Conservation (phyloP, 2,329 filamentous ascomycete species). For the Rosellinia necatrix region DNA sequence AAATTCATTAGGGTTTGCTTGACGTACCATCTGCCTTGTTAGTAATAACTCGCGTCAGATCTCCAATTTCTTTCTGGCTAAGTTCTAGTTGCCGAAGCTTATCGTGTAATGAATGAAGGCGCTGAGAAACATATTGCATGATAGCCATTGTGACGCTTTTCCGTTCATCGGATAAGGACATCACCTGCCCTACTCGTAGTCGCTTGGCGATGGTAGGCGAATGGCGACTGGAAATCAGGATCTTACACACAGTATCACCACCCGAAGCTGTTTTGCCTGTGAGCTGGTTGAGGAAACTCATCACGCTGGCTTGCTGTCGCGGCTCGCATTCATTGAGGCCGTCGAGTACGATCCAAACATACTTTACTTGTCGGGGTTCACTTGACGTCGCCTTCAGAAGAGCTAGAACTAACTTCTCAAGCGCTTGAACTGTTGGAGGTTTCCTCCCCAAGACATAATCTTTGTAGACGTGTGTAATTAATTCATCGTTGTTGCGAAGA, state of each 20-base stretch:
- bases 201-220: constrained; percentile 25
- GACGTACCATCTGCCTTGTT: constrained; percentile 37
- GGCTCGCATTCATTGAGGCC: constrained; percentile 36
- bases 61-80: constrained; percentile 17
- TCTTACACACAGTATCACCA: constrained; percentile 32
- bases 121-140: constrained; percentile 25
- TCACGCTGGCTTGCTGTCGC: constrained; percentile 20
- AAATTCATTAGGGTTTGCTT: too few species aligned
- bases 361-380: constrained; percentile 11
- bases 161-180: constrained; percentile 39
- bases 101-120: constrained; percentile 6
- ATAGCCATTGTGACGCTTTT: constrained; percentile 29
- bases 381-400: constrained; percentile 23
- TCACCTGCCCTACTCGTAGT: constrained; percentile 23
- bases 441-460: constrained; percentile 29
- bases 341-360: constrained; percentile 39
- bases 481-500: constrained; percentile 1
- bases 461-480: constrained; percentile 23
- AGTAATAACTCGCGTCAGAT: constrained; percentile 27
- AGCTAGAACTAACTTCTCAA: constrained; percentile 34
- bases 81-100: constrained; percentile 29
- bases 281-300: constrained; percentile 6
- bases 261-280: background rate
- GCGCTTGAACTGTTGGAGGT: constrained; percentile 23
- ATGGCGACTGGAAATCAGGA: constrained; percentile 35